Evolutionary conservation across 805 yeast genomes (phyloP), one percentile per base, ranked within the genome.

Genomic region (Candida pini): DNA sequence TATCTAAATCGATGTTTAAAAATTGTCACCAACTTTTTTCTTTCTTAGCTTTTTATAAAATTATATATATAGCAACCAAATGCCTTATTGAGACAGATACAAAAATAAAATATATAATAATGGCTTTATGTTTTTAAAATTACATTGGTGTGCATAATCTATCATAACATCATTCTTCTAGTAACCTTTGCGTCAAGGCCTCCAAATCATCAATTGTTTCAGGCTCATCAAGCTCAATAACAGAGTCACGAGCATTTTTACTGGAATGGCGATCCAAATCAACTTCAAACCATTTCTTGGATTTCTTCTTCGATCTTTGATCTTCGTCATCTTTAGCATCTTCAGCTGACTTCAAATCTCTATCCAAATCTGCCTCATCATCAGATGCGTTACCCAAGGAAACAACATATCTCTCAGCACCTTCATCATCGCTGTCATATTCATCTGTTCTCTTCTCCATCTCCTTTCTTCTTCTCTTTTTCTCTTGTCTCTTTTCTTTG

Each of bases 131-230:
- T n/a, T 7, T 21, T 21, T 18, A 9, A 23, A 13, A 15, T 12
- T 18, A 16, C 20, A 9, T 31, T 13, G 6, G 12, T 16, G 26
- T 8, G 14, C 23, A 24, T n/a, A 17, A n/a, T 10, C 4, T 4
- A 4, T 12, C 12, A 14, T 9, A 4, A 17, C 8, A 27, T 25
- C 35, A 47, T 15, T 41, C 54, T 22, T 44, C 47, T 22, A 72
- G 54, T 52, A 74, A 67, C 45, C 64, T 63, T 29, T 68, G 71
- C 2, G 95, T 80, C 64, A 86, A 73, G 32, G 94, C 88, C 67
- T 92, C 98, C 60, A 92, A 71, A 54, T 92, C 98, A 58, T 87
- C 96, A 56, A 92, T 67, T 13, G 95, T 83, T 51, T 86, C 83
- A 12, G 97, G 97, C 49, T 79, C 85, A 48, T 85, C 94, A 30